Evolutionary conservation across 2,329 filamentous ascomycete species (phyloP), one percentile per base, ranked within the genome.

Genomic region (Sporothrix dimorphospora): DNA sequence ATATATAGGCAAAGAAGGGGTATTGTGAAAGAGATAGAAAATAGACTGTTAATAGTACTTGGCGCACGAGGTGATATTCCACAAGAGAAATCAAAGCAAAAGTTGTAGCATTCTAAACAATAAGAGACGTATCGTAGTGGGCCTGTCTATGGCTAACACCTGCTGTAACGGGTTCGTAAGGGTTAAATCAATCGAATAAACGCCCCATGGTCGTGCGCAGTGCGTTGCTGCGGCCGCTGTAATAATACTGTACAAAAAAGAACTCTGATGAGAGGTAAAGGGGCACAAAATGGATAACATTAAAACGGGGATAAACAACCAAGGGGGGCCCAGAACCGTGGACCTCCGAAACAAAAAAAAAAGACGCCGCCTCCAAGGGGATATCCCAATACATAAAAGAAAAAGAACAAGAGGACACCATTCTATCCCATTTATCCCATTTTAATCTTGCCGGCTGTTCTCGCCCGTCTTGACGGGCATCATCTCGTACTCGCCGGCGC

Each of bases 401-500:
- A 34, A 55, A n/a, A 19, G 34, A 49, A 47, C 42, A 47, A 19
- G 4, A 47, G 47, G 9, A 30, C 8, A 14, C 24, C 66, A 53
- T 27, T 55, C 66, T 34, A 69, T 51, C 14, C 21, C 24, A 24
- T 27, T 12, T 21, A 34, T 49, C n/a, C 21, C 34, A 6, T 30
- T 34, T 69, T 59, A 73, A n/a, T 70, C 66, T 30, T 69, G 68
- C 65, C 69, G 73, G 47, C 69, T 19, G 70, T 71, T 70, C 16
- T 73, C 71, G 66, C 66, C 53, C 9, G 65, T 61, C 68, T 85
- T 85, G 77, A 59, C 82, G 53, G 83, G 82, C 11, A 87, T 86
- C 89, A 92, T 91, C 79, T 92, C 90, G 79, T 92, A 92, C 74
- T 89, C 88, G 14, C 86, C 88, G 0, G 81, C 84, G 0, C 85